Base-by-base conservation (phyloP, 2,329 filamentous ascomycete species). In the Diplodia mutila region DNA sequence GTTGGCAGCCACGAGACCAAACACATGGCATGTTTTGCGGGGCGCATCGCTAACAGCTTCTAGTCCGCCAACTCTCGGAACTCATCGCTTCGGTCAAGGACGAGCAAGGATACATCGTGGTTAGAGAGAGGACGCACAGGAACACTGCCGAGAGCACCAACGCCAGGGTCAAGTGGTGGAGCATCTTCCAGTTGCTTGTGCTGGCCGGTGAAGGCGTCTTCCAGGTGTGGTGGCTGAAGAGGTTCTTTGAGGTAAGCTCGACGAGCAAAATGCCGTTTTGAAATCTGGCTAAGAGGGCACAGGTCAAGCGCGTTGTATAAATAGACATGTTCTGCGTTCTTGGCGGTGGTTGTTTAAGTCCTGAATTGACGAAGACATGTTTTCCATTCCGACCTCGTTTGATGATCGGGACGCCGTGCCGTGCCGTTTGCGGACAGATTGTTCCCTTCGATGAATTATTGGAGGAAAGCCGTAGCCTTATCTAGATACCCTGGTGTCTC, bases 121-220 rank as follows among this genome's bases (percentile, higher is more conserved):
- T 98, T 68, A 91, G 95, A 74, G 95, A 99, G 84, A 88, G 34
- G 76, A 97, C 92, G 73, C 95, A 99, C 86, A 89, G 95, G 79
- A 99, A 99, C 84, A 99, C 95, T 11, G 95, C 95, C 71, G 95
- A 99, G 85, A 97, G 94, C 86, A 99, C 95, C 76, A 99, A 99
- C 81, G 87, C 89, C 73, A 88, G 95, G 72, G 95, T 99, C 79
- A 99, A 99, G 85, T 99, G 95, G 95, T 99, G 95, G 95, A 97
- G 95, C 81, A 87, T 98, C 74, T 98, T 98, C 81, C 94, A 99
- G 82, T 89, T 99, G 71, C 87, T 89, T 67, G 89, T 98, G 61
- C 87, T 99, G 70, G 85, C 96, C 72, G 93, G 91, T 75, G 93
- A 98, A 84, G 95, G 93, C 69, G 84, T 97, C 72, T 99, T 99